Percentiles rank a stretch among this genome's conserved stretches.
Evolutionary conservation across 2,329 filamentous ascomycete species (phyloP).

Genomic region (Penicillium sp.): DNA sequence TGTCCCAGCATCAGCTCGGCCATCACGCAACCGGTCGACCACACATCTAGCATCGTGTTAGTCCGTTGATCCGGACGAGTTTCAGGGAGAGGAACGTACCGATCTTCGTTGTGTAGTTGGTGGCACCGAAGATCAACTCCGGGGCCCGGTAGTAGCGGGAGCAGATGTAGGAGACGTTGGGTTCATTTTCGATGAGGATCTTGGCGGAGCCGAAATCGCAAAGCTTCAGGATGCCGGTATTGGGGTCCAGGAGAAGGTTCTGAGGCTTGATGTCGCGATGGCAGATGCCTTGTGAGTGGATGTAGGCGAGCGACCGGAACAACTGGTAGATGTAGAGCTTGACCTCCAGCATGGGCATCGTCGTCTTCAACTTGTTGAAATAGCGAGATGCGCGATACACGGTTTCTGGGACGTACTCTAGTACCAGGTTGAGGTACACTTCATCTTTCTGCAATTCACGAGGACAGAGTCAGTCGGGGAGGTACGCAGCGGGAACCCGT

Average conservation of each 20-base stretch:
- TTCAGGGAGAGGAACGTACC: constrained; percentile 59
- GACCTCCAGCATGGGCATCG: constrained; percentile 97
- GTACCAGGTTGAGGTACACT: constrained; percentile 96
- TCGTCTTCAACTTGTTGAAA: constrained; percentile 99
- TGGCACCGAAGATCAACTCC: constrained; percentile 96
- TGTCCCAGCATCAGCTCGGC: constrained; percentile 98
- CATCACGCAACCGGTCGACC: constrained; percentile 99
- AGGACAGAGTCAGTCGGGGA: constrained; percentile 4
- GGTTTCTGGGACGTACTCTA: constrained; percentile 97
- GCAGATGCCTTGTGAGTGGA: constrained; percentile 98
- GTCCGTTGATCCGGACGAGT: not conserved
- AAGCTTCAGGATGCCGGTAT: constrained; percentile 87
- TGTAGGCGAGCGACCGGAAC: constrained; percentile 96
- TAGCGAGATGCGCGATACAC: constrained; percentile 97
- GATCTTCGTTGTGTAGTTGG: constrained; percentile 99
- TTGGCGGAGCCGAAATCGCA: constrained; percentile 99
- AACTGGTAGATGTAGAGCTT: constrained; percentile 99
- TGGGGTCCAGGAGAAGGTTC: constrained; percentile 90
- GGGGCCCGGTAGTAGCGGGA: constrained; percentile 98
- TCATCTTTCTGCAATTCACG: constrained; percentile 73
- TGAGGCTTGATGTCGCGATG: constrained; percentile 99
- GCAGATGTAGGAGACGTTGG: constrained; percentile 99
- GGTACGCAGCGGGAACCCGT: constrained; percentile 3
- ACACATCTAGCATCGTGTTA: constrained; percentile 71
- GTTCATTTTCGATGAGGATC: constrained; percentile 97